These are phyloP conservation scores for Bolboschoenus planiculmis DNA, from an alignment of 176 grass and related monocot genomes.

Conservation along the genomic window DNA sequence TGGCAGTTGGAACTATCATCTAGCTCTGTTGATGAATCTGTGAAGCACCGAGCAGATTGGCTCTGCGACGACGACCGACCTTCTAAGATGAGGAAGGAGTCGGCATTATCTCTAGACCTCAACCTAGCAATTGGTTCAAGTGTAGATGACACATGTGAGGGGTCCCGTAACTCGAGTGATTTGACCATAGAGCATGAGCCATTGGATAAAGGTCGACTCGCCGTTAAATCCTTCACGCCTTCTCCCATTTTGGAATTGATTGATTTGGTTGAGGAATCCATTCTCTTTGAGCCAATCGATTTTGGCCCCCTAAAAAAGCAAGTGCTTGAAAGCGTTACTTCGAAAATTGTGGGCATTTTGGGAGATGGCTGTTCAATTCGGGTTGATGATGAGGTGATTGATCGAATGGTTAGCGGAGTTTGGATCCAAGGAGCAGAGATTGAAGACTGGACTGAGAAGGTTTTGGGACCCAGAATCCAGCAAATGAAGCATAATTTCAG, in stretches of 20 bases:
- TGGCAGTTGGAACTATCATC: constrained; percentile 72
- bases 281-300: constrained; percentile 72
- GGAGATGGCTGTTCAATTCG: constrained; percentile 38
- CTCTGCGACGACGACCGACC: constrained; percentile 38
- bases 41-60: constrained; percentile 76
- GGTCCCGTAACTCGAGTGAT: constrained; percentile 83
- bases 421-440: constrained; percentile 59
- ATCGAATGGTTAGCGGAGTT: constrained; percentile 43
- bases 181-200: constrained; percentile 73
- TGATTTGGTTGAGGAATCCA: constrained; percentile 53
- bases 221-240: constrained; percentile 34
- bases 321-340: constrained; percentile 47
- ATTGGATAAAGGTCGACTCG: constrained; percentile 51
- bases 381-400: constrained; percentile 79
- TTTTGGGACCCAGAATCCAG: constrained; percentile 50
- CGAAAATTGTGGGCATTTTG: constrained; percentile 49
- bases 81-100: constrained; percentile 62
- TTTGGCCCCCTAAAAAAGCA: constrained; percentile 41
- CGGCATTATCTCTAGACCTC: constrained; percentile 64
- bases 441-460: constrained; percentile 57
- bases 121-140: constrained; percentile 54
- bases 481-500: constrained; percentile 56
- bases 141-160: constrained; percentile 54
- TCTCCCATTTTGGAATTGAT: constrained; percentile 46
- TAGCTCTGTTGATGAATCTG: constrained; percentile 27